Conservation (phyloP, 805 yeast species). For the Yarrowia keelungensis region DNA sequence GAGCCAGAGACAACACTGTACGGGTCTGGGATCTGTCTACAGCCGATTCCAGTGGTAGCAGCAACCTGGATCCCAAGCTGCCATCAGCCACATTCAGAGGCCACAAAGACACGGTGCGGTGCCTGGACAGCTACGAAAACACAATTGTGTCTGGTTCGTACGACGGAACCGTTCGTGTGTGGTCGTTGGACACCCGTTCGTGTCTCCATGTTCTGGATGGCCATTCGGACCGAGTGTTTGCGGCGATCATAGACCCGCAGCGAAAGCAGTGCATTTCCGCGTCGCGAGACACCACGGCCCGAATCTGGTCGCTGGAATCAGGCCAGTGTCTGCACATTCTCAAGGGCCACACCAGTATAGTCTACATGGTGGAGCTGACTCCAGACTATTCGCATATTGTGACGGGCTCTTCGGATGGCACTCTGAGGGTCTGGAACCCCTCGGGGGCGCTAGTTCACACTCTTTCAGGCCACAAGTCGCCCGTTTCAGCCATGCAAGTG, state of each 20-base stretch:
- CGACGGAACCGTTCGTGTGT: conserved; percentile 63
- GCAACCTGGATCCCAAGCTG: conserved; percentile 20
- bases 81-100: conserved; percentile 58
- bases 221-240: conserved; percentile 28
- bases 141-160: conserved; percentile 58
- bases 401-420: conserved; percentile 86
- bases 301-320: conserved; percentile 95
- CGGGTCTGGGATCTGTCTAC: conserved; percentile 36
- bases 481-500: conserved; percentile 91
- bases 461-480: conserved; percentile 86
- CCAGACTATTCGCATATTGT: conserved; percentile 71
- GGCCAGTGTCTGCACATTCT: conserved; percentile 81
- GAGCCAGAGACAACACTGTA: conserved; percentile 38
- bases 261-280: conserved; percentile 17
- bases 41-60: conserved; percentile 21
- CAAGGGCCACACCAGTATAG: conserved; percentile 75
- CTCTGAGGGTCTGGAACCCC: conserved; percentile 89
- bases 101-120: conserved; percentile 60
- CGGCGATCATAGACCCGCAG: conserved; percentile 23
- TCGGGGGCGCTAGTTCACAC: conserved; percentile 91
- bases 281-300: conserved; percentile 86
- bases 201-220: conserved; percentile 49
- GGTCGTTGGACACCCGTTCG: conserved; percentile 67
- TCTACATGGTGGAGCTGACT: conserved; percentile 70
- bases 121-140: conserved; percentile 63